These are phyloP conservation scores for Linnemannia hyalina DNA, from an alignment of 192 early-diverging fungal genomes.

Conservation along the genomic window DNA sequence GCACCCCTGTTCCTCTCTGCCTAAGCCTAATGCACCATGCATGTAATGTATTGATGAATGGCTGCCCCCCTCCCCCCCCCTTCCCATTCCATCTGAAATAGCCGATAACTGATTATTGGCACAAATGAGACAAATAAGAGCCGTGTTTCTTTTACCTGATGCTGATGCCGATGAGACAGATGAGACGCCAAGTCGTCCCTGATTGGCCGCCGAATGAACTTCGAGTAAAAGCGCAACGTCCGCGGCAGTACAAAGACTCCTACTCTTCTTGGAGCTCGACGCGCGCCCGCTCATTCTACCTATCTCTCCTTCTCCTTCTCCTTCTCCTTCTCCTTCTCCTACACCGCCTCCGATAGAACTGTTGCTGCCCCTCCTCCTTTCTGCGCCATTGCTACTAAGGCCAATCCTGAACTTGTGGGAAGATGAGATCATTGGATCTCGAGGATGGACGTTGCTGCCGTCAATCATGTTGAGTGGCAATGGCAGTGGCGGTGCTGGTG, in stretches of 20 bases:
- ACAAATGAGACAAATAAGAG: background rate
- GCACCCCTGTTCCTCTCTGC: background rate
- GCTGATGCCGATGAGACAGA: background rate
- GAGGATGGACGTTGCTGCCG: background rate
- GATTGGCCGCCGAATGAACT: background rate
- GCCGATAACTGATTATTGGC: too few species aligned
- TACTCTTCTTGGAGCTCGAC: background rate
- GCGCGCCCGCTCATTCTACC: too few species aligned
- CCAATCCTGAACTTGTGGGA: too few species aligned
- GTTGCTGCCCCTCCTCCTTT: too few species aligned
- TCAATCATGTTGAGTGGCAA: background rate
- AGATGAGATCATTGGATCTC: background rate
- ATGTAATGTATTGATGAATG: background rate
- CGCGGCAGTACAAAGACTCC: background rate
- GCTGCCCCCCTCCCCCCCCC: background rate
- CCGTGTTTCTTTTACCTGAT: too few species aligned
- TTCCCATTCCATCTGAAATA: background rate
- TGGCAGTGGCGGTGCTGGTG: background rate
- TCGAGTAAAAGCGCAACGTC: background rate
- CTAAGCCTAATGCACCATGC: background rate
- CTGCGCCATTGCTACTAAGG: too few species aligned
- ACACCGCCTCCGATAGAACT: too few species aligned
- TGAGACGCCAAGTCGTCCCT: background rate
- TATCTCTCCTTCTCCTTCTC: too few species aligned
- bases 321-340: too few species aligned